phyloP scores from a whole-genome alignment of 305 asterid genomes.

The Petunia hybrid region DNA sequence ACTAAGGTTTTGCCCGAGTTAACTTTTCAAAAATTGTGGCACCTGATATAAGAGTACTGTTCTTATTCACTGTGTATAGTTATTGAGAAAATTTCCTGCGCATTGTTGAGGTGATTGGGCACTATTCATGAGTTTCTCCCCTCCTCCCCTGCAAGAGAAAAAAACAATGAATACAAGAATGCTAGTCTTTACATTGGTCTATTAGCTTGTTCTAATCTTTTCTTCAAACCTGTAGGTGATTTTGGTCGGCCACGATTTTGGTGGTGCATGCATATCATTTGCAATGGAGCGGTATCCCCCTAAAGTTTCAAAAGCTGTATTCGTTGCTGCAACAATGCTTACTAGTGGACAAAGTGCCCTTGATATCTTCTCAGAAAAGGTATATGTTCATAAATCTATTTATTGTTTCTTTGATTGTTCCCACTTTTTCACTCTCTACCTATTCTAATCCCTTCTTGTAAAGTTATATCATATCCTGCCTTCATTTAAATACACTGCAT shows the following conservation, averaged over 20 bases:
- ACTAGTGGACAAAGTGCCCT: conserved; percentile 81
- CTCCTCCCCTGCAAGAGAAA: not conserved
- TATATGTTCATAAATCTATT: conserved; percentile 30
- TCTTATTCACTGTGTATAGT: not conserved
- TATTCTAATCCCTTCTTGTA: not conserved
- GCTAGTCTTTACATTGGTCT: not conserved
- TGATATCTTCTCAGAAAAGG: conserved; percentile 88
- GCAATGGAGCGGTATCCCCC: conserved; percentile 78
- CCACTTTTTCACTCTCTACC: not conserved
- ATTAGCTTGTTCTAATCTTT: conserved; percentile 12
- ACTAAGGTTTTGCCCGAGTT: not conserved
- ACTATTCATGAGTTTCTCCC: not conserved
- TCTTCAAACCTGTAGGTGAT: conserved; percentile 66
- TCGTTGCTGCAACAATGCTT: conserved; percentile 89
- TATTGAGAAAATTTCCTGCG: not conserved
- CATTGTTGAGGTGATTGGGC: not conserved
- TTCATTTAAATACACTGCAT: not conserved
- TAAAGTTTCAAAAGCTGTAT: conserved; percentile 85
- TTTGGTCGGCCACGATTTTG: conserved; percentile 95
- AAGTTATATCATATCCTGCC: not conserved
- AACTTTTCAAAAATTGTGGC: not conserved
- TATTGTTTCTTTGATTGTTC: not conserved
- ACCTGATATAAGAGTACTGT: not conserved
- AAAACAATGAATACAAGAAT: not conserved
- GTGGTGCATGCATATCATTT: conserved; percentile 88